These are phyloP conservation scores for Apiotrichum domesticum DNA, from an alignment of 1,284 basidiomycete genomes.

Conservation along the genomic window DNA sequence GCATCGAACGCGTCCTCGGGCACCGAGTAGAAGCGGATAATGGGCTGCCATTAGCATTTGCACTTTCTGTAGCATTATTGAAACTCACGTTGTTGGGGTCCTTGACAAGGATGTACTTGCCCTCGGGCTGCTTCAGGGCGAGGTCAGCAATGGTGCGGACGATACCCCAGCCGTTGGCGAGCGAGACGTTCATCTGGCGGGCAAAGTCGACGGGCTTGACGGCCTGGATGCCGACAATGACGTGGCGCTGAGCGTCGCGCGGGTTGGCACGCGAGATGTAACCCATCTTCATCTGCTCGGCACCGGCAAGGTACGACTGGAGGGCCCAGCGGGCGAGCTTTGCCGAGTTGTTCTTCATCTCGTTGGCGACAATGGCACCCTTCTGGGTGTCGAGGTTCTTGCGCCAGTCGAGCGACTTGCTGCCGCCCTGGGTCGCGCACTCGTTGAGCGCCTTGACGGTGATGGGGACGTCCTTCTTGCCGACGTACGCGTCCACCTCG, in stretches of 20 bases:
- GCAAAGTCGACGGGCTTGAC: conserved; percentile 94
- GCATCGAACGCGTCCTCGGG: conserved; percentile 79
- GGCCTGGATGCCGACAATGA: conserved; percentile 89
- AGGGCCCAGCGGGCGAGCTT: conserved; percentile 98
- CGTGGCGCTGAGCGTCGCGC: conserved; percentile 89
- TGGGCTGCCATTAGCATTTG: conserved; percentile 55
- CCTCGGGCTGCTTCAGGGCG: conserved; percentile 90
- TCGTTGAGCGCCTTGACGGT: conserved; percentile 96
- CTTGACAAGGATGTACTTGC: conserved; percentile 91
- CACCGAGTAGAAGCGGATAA: conserved; percentile 88
- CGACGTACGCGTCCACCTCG: conserved; percentile 86
- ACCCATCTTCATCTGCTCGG: conserved; percentile 96
- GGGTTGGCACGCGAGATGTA: conserved; percentile 87
- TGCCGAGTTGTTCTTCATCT: conserved; percentile 99
- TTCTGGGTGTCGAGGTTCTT: conserved; percentile 92
- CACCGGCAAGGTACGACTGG: conserved; percentile 90
- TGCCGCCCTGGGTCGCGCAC: conserved; percentile 77
- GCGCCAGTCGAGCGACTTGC: conserved; percentile 86
- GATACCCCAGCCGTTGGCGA: conserved; percentile 98
- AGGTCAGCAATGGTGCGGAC: conserved; percentile 88
- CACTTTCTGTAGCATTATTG: conserved; percentile 6
- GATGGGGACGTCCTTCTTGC: conserved; percentile 57
- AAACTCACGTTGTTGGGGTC: conserved; percentile 85
- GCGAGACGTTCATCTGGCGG: conserved; percentile 86
- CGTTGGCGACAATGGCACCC: conserved; percentile 95